phyloP scores from a whole-genome alignment of 805 yeast genomes.

The Lachancea sp. region DNA sequence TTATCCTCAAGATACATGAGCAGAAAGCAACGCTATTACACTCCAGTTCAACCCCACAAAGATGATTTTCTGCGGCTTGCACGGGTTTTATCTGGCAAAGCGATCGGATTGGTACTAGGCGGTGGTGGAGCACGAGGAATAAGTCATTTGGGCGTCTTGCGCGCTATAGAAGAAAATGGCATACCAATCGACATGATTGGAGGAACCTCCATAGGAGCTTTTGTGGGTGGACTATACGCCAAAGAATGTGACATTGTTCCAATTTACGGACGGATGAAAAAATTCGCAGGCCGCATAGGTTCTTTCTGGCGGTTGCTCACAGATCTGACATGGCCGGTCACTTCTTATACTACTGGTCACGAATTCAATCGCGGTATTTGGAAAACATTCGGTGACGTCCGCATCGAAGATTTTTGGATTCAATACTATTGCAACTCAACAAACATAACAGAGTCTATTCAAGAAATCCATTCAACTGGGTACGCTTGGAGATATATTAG shows the following conservation, averaged over 20 bases:
- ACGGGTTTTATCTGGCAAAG: slow-evolving; percentile 82
- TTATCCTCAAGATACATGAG: slow-evolving; percentile 30
- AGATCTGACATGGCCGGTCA: slow-evolving; percentile 88
- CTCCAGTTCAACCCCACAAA: slow-evolving; percentile 48
- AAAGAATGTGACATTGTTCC: slow-evolving; percentile 87
- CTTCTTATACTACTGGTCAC: slow-evolving; percentile 94
- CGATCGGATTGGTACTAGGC: slow-evolving; percentile 89
- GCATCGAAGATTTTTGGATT: slow-evolving; percentile 96
- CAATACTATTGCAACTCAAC: slow-evolving; percentile 86
- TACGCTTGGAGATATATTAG: slow-evolving; percentile 93
- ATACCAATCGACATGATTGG: slow-evolving; percentile 92
- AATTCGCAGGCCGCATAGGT: slow-evolving; percentile 73
- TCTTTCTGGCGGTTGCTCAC: slow-evolving; percentile 78
- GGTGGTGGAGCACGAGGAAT: slow-evolving; percentile 98
- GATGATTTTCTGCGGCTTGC: slow-evolving; percentile 88
- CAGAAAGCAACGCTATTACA: slow-evolving; percentile 24
- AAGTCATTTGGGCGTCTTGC: slow-evolving; percentile 85
- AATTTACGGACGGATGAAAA: slow-evolving; percentile 82
- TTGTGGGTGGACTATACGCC: slow-evolving; percentile 93
- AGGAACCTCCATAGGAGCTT: slow-evolving; percentile 94
- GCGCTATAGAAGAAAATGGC: slow-evolving; percentile 84
- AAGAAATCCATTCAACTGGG: slow-evolving; percentile 91
- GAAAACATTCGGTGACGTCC: slow-evolving; percentile 87
- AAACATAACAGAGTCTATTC: slow-evolving; percentile 86
- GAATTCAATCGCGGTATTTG: slow-evolving; percentile 96